Conservation (phyloP, 73 alveolate species). For the Paramecium pentaurelia region DNA sequence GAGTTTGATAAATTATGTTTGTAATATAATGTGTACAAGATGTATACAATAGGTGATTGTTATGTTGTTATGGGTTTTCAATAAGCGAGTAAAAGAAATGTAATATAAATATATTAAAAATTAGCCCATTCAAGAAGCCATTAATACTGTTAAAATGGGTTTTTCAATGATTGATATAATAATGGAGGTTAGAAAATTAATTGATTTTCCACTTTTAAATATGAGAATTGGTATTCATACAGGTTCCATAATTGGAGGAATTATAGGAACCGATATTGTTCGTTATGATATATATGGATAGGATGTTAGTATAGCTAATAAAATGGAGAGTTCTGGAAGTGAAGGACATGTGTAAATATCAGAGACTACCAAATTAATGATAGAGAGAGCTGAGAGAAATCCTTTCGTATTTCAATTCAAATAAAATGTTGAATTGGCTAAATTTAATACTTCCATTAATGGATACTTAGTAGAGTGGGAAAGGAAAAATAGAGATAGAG, state of each 20-base stretch:
- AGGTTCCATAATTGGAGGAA: constrained; percentile 50
- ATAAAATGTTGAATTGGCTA: constrained; percentile 15
- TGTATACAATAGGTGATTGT: constrained; percentile 64
- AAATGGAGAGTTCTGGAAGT: constrained; percentile 54
- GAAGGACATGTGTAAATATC: constrained; percentile 21
- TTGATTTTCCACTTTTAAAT: constrained; percentile 66
- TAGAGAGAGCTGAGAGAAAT: constrained; percentile 26
- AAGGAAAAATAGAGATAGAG: not conserved
- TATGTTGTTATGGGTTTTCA: constrained; percentile 63
- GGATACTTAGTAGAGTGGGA: constrained; percentile 36
- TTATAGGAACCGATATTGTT: constrained; percentile 52
- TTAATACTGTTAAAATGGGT: constrained; percentile 81
- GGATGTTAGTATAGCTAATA: constrained; percentile 53
- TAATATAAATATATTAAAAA: constrained; percentile 67
- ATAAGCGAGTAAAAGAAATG: constrained; percentile 61
- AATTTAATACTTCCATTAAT: not conserved
- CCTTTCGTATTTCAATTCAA: not conserved
- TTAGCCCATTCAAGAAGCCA: constrained; percentile 76
- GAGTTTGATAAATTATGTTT: not conserved
- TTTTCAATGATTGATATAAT: constrained; percentile 80
- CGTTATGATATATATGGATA: constrained; percentile 49
- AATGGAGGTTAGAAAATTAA: constrained; percentile 73
- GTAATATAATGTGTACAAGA: constrained; percentile 39
- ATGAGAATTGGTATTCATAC: constrained; percentile 71
- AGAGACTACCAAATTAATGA: constrained; percentile 17